phyloP scores from a whole-genome alignment of 2,329 filamentous ascomycete species.

The Alternaria burnsii region DNA sequence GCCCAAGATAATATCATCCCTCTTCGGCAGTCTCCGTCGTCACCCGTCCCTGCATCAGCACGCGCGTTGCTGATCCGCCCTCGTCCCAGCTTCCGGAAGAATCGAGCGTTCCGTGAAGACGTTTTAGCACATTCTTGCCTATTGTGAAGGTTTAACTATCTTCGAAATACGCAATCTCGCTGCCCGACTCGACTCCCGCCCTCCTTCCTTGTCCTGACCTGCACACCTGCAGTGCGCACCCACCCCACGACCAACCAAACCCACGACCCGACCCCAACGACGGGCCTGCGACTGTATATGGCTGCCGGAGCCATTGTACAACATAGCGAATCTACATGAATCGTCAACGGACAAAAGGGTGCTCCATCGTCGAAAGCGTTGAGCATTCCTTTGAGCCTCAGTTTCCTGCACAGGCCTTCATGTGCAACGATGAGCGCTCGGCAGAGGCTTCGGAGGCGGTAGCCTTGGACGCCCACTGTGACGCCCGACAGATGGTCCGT shows the following conservation, averaged over 20 bases:
- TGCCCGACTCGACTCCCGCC: neutral
- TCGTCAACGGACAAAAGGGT: slow-evolving; percentile 44
- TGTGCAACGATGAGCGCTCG: slow-evolving; percentile 52
- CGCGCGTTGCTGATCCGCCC: slow-evolving; percentile 20
- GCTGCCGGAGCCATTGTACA: slow-evolving; percentile 26
- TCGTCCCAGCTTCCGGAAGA: slow-evolving; percentile 10
- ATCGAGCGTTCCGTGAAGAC: slow-evolving; percentile 10
- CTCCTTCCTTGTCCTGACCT: neutral
- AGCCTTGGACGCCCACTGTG: slow-evolving; percentile 59
- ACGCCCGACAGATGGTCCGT: slow-evolving; percentile 72
- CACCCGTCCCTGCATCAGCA: slow-evolving; percentile 28
- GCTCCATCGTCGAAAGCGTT: slow-evolving; percentile 43
- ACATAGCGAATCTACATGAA: slow-evolving; percentile 45
- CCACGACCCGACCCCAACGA: slow-evolving; percentile 9
- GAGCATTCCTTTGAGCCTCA: slow-evolving; percentile 44
- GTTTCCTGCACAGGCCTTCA: slow-evolving; percentile 49
- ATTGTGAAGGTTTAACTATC: slow-evolving; percentile 1
- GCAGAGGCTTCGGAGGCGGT: slow-evolving; percentile 45
- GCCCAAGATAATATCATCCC: neutral
- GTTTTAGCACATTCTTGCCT: slow-evolving; percentile 15
- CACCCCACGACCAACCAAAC: slow-evolving; percentile 12
- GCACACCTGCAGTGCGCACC: slow-evolving; percentile 7
- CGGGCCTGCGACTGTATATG: slow-evolving; percentile 30
- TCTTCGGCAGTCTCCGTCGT: slow-evolving; percentile 12
- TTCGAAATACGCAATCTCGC: slow-evolving; percentile 2